Evolutionary conservation across 441 rosid species (phyloP).

Genomic region (Corymbia citriodora): DNA sequence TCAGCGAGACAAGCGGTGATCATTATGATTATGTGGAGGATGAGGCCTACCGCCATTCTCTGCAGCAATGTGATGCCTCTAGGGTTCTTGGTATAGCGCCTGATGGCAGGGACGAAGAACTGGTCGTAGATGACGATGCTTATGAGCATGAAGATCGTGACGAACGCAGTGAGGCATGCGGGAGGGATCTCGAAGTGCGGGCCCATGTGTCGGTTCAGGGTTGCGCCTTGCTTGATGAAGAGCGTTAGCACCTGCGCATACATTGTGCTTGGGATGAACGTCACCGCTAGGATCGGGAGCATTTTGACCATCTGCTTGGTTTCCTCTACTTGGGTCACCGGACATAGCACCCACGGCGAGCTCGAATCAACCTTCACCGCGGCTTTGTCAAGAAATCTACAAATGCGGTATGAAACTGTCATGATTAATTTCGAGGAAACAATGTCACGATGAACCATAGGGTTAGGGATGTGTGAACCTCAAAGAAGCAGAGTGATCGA

Average conservation of each 20-base stretch:
- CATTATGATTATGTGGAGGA: slow-evolving; percentile 22
- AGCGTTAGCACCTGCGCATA: slow-evolving; percentile 23
- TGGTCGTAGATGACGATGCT: slow-evolving; percentile 25
- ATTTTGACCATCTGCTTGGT: slow-evolving; percentile 37
- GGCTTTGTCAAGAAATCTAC: slow-evolving; percentile 37
- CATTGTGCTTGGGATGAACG: slow-evolving; percentile 28
- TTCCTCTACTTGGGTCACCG: slow-evolving; percentile 36
- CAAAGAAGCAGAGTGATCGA: slow-evolving; percentile 24
- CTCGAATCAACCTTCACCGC: slow-evolving; percentile 21
- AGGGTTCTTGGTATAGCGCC: slow-evolving; percentile 27
- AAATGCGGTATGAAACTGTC: background rate
- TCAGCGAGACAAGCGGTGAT: slow-evolving; percentile 20
- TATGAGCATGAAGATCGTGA: slow-evolving; percentile 32
- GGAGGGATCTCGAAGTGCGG: slow-evolving; percentile 35
- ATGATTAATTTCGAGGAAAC: background rate
- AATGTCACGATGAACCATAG: background rate
- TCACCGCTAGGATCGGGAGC: slow-evolving; percentile 21
- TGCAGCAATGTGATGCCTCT: slow-evolving; percentile 42
- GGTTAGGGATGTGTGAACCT: slow-evolving; percentile 3
- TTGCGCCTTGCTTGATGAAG: slow-evolving; percentile 32
- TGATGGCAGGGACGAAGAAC: slow-evolving; percentile 9
- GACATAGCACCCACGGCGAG: slow-evolving; percentile 27
- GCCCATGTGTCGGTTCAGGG: slow-evolving; percentile 27
- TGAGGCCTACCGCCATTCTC: slow-evolving; percentile 33
- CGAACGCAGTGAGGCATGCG: slow-evolving; percentile 22